These are phyloP conservation scores for Dichomitus squalens DNA, from an alignment of 1,284 basidiomycete genomes.

Conservation along the genomic window DNA sequence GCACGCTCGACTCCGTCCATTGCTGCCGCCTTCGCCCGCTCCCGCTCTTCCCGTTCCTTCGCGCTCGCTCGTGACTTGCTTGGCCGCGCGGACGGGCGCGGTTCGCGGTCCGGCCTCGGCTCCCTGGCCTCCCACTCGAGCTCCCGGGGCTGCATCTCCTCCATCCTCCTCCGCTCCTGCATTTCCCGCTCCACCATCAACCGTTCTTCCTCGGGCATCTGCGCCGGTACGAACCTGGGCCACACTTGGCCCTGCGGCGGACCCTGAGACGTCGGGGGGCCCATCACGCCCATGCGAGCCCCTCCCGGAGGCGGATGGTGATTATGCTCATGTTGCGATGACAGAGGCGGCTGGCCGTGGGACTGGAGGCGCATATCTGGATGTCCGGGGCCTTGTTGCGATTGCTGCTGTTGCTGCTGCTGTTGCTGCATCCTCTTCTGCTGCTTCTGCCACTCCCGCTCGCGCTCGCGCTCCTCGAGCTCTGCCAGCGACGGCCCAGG, in stretches of 20 bases:
- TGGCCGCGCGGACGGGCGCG: background rate
- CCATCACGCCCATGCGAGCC: conserved; percentile 11
- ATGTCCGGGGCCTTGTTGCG: conserved; percentile 2
- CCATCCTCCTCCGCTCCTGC: conserved; percentile 6
- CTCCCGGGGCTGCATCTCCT: conserved; percentile 7
- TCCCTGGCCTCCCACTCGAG: conserved; percentile 17
- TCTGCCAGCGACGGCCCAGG: conserved; percentile 12
- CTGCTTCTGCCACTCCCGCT: conserved; percentile 10
- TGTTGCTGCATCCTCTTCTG: too few relatives aligned
- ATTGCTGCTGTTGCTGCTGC: background rate
- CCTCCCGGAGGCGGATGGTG: conserved; percentile 3
- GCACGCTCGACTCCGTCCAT: background rate
- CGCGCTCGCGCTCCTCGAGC: conserved; percentile 17
- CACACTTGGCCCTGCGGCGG: conserved; percentile 16
- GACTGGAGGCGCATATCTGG: conserved; percentile 14
- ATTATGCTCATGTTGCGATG: background rate
- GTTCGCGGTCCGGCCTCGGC: conserved; percentile 12
- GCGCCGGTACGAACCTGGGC: conserved; percentile 22
- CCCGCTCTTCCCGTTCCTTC: conserved; percentile 23
- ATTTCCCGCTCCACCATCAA: conserved; percentile 8
- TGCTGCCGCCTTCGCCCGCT: conserved; percentile 14
- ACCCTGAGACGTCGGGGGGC: conserved; percentile 8
- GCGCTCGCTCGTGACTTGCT: conserved; percentile 12
- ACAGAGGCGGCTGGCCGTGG: conserved; percentile 7
- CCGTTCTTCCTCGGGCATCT: conserved; percentile 19